Evolutionary conservation across 441 rosid species (phyloP).

Genomic region (Aleurites moluccanus): DNA sequence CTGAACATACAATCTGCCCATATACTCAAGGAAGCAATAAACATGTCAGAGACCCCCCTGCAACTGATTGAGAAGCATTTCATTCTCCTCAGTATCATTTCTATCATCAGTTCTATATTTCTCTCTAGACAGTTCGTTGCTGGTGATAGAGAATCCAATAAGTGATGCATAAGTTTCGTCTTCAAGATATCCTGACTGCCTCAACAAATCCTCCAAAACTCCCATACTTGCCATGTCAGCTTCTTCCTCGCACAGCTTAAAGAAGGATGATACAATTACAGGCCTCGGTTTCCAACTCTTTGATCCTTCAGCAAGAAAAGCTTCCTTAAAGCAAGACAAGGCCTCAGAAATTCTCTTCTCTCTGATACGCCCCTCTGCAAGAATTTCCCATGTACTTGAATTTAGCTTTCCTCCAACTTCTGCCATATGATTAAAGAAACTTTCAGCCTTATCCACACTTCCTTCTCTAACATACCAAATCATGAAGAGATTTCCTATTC

Average conservation of each 20-base stretch:
- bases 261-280: conserved; percentile 44
- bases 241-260: conserved; percentile 60
- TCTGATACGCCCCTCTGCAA: conserved; percentile 66
- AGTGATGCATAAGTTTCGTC: conserved; percentile 47
- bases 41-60: conserved; percentile 32
- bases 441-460: conserved; percentile 58
- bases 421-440: conserved; percentile 54
- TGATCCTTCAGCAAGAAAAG: conserved; percentile 57
- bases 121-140: conserved; percentile 11
- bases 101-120: too few relatives aligned
- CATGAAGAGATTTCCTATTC: conserved; percentile 78
- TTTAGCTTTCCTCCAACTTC: conserved; percentile 78
- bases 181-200: conserved; percentile 49
- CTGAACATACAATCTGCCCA: neutral
- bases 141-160: conserved; percentile 30
- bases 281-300: conserved; percentile 82
- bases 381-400: conserved; percentile 76
- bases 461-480: conserved; percentile 57
- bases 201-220: conserved; percentile 45
- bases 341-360: conserved; percentile 58
- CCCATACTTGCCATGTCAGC: conserved; percentile 42
- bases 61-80: conserved; percentile 35
- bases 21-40: neutral
- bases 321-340: conserved; percentile 64
- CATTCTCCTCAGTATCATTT: conserved; percentile 21